Conservation (phyloP, 2,329 filamentous ascomycete species). For the Pleurostoma richardsiae region DNA sequence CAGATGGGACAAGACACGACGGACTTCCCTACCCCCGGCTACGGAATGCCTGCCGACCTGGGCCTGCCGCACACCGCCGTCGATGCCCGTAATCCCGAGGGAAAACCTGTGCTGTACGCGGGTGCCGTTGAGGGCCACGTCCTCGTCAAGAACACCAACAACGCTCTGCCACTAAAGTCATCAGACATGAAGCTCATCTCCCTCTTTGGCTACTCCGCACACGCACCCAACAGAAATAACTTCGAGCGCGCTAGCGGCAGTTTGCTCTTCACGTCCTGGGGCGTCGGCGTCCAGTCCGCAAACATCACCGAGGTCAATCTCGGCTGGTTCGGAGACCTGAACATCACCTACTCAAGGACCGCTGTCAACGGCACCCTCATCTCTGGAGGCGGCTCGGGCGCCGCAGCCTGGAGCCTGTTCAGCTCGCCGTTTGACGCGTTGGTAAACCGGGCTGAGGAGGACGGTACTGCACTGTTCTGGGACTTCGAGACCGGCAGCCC, state of each 20-base stretch:
- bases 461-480: constrained; percentile 53
- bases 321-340: constrained; percentile 14
- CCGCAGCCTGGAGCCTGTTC: constrained; percentile 30
- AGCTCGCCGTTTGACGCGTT: constrained; percentile 51
- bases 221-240: constrained; percentile 35
- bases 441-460: constrained; percentile 41
- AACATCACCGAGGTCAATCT: constrained; percentile 23
- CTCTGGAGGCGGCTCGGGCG: constrained; percentile 37
- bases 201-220: constrained; percentile 56
- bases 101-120: constrained; percentile 35
- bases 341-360: constrained; percentile 12
- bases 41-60: constrained; percentile 45
- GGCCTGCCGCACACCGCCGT: constrained; percentile 44
- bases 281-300: constrained; percentile 31
- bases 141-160: constrained; percentile 56
- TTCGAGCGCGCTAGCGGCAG: constrained; percentile 19
- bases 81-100: constrained; percentile 46
- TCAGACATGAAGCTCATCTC: constrained; percentile 50
- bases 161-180: constrained; percentile 46
- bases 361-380: constrained; percentile 37
- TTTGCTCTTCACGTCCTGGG: constrained; percentile 23
- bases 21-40: constrained; percentile 36
- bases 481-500: constrained; percentile 47
- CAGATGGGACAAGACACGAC: constrained; percentile 44
- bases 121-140: constrained; percentile 60